These are phyloP conservation scores for Cercospora janseana DNA, from an alignment of 2,329 filamentous ascomycete species.

Conservation along the genomic window DNA sequence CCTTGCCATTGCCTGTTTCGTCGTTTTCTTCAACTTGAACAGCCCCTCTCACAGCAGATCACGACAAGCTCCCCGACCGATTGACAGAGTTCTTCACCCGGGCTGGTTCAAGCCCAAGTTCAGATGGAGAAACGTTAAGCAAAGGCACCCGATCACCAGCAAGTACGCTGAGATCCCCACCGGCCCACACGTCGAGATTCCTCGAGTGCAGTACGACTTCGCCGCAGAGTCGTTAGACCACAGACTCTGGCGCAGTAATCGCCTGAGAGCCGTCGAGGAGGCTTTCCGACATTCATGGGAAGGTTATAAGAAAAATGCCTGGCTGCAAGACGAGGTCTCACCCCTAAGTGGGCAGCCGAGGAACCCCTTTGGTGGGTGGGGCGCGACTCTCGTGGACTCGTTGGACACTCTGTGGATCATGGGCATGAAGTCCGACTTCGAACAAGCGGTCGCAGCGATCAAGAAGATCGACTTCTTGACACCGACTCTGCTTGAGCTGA, in stretches of 20 bases:
- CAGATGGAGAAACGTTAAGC: conserved; percentile 35
- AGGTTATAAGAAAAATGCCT: conserved; percentile 76
- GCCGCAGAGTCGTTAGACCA: conserved; percentile 59
- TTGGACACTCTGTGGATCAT: conserved; percentile 74
- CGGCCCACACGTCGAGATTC: conserved; percentile 65
- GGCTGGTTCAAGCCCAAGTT: conserved; percentile 31
- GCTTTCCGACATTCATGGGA: conserved; percentile 78
- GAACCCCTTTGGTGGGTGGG: conserved; percentile 89
- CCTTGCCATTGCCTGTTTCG: conserved; percentile 26
- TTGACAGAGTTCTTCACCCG: conserved; percentile 29
- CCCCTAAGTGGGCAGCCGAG: conserved; percentile 52
- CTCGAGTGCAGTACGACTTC: conserved; percentile 73
- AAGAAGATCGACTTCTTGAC: conserved; percentile 61
- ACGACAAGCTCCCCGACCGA: conserved; percentile 8
- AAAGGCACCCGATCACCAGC: conserved; percentile 65
- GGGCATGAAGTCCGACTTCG: conserved; percentile 64
- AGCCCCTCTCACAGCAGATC: conserved; percentile 1
- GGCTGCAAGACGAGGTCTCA: conserved; percentile 79
- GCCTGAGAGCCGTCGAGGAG: conserved; percentile 65
- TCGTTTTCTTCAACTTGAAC: conserved; percentile 21
- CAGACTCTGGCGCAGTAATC: conserved; percentile 61
- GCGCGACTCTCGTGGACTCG: conserved; percentile 79
- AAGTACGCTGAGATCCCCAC: conserved; percentile 72
- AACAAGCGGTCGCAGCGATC: conserved; percentile 59
- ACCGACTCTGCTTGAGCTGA: conserved; percentile 53